Conservation (phyloP, 2,329 filamentous ascomycete species). For the Monosporascus sp. region DNA sequence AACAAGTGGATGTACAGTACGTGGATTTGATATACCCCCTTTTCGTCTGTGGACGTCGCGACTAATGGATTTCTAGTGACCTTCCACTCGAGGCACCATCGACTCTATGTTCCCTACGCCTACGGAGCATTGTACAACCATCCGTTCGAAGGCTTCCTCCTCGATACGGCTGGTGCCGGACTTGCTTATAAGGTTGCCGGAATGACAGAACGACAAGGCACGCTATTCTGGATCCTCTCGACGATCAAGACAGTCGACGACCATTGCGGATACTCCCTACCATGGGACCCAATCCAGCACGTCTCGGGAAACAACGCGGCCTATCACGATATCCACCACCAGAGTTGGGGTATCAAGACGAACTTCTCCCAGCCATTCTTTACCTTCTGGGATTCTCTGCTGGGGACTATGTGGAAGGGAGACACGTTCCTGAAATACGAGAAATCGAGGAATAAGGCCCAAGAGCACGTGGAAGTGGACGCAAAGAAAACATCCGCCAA, state of each 20-base stretch:
- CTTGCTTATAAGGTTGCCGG: constrained; percentile 75
- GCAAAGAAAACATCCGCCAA: constrained; percentile 29
- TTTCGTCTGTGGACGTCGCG: constrained; percentile 44
- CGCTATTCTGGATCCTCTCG: constrained; percentile 82
- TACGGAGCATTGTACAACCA: constrained; percentile 98
- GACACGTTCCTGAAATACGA: constrained; percentile 42
- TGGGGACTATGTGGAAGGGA: constrained; percentile 80
- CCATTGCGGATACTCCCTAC: constrained; percentile 93
- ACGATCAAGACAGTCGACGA: constrained; percentile 97
- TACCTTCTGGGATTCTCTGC: constrained; percentile 84
- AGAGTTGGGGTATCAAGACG: constrained; percentile 98
- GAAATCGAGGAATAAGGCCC: constrained; percentile 35
- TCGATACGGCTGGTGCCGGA: constrained; percentile 85
- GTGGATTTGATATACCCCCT: constrained; percentile 48
- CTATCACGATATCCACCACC: constrained; percentile 98
- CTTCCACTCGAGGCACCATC: constrained; percentile 93
- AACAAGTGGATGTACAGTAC: constrained; percentile 95
- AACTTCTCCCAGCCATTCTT: constrained; percentile 92
- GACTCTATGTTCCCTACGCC: constrained; percentile 94
- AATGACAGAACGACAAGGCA: constrained; percentile 81
- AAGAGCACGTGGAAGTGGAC: constrained; percentile 42
- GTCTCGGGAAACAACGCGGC: constrained; percentile 92
- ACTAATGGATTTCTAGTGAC: constrained; percentile 50
- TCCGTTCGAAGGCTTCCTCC: constrained; percentile 85
- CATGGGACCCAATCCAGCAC: constrained; percentile 89